Percentiles rank a stretch among this genome's conserved stretches.
Evolutionary conservation across 352 stramenopile species (phyloP).

Genomic region (Pythium rhizo-oryzae): DNA sequence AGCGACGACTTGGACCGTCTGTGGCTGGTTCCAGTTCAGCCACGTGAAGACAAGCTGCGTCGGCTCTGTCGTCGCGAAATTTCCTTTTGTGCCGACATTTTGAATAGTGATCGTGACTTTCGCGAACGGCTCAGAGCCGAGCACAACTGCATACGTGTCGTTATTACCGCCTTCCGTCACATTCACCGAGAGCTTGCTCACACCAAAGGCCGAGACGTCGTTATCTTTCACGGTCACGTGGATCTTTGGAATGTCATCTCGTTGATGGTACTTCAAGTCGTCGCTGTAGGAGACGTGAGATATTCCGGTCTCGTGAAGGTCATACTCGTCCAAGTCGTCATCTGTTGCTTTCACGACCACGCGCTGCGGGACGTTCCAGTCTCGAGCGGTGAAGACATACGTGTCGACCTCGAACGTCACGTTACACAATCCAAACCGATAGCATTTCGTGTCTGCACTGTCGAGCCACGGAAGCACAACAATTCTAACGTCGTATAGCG

Average conservation of each 20-base stretch:
- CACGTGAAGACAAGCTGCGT: slow-evolving; percentile 60
- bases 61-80: slow-evolving; percentile 39
- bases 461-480: slow-evolving; percentile 70
- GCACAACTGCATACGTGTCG: slow-evolving; percentile 58
- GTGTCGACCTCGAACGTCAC: slow-evolving; percentile 54
- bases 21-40: slow-evolving; percentile 65
- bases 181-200: slow-evolving; percentile 42
- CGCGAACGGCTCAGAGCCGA: slow-evolving; percentile 64
- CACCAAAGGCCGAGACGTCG: slow-evolving; percentile 54
- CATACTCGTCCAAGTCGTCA: slow-evolving; percentile 68
- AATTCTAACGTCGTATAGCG: slow-evolving; percentile 61
- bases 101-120: slow-evolving; percentile 58
- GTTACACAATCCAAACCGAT: slow-evolving; percentile 76
- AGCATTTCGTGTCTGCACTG: slow-evolving; percentile 56
- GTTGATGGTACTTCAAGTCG: slow-evolving; percentile 70
- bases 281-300: slow-evolving; percentile 69
- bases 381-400: slow-evolving; percentile 58
- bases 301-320: slow-evolving; percentile 64
- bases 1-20: slow-evolving; percentile 52
- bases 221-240: slow-evolving; percentile 64
- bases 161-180: slow-evolving; percentile 49
- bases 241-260: slow-evolving; percentile 56
- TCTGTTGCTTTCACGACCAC: slow-evolving; percentile 62
- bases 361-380: slow-evolving; percentile 67
- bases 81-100: slow-evolving; percentile 54